These are phyloP conservation scores for Acanthamoeba sp. DNA, from an alignment of 208 protist species.

Conservation along the genomic window DNA sequence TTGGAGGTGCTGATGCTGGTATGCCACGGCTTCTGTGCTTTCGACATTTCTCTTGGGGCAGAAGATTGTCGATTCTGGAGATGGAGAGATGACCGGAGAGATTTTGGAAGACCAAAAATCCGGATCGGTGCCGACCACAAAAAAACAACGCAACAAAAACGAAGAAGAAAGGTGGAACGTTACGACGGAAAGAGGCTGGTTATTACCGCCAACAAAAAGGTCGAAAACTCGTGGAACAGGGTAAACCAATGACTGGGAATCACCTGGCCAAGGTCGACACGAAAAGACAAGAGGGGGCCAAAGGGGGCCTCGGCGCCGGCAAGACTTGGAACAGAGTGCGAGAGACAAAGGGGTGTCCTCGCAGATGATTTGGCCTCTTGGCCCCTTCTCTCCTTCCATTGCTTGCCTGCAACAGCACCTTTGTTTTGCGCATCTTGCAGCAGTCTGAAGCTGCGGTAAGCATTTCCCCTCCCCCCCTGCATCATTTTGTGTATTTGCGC, in stretches of 20 bases:
- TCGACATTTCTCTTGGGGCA: background rate
- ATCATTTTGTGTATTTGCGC: background rate
- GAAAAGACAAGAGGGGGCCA: slow-evolving; percentile 6
- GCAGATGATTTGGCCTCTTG: background rate
- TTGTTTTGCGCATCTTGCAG: too few relatives aligned
- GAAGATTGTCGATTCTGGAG: background rate
- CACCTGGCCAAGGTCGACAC: background rate
- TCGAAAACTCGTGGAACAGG: background rate
- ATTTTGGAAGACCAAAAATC: background rate
- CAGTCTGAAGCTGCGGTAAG: background rate
- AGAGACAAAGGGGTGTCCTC: background rate
- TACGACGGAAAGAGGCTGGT: background rate
- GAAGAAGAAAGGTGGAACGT: slow-evolving; percentile 31
- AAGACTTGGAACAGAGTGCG: background rate
- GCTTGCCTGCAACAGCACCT: too few relatives aligned
- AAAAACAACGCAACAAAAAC: background rate
- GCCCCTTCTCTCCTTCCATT: background rate
- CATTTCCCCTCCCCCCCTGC: background rate
- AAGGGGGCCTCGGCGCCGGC: background rate
- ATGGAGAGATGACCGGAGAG: background rate
- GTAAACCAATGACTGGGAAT: background rate
- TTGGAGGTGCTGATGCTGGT: slow-evolving; percentile 55
- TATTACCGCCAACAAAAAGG: background rate
- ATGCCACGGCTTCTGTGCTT: slow-evolving; percentile 68
- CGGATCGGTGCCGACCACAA: background rate